A percentile compares a stretch with the other conserved stretches of the same genome.
These are phyloP conservation scores for Corrigiola litoralis DNA, from an alignment of 179 eudicot genomes.

Conservation along the genomic window DNA sequence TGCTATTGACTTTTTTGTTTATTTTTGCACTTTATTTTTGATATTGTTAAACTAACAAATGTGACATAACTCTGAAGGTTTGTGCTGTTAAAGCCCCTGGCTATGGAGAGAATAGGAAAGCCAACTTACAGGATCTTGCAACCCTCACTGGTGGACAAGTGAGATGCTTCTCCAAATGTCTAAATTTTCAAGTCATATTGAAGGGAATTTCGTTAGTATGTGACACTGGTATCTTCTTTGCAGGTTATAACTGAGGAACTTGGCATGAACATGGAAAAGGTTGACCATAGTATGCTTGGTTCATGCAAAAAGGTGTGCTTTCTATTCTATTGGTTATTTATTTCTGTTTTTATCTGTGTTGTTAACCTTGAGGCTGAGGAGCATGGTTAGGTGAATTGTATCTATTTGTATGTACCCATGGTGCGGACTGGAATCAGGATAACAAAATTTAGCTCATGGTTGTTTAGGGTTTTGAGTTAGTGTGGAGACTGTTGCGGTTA, in stretches of 20 bases:
- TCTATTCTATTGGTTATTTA: not conserved
- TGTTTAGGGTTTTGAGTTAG: too few relatives aligned
- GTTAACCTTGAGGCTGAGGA: too few relatives aligned
- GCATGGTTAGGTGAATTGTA: too few relatives aligned
- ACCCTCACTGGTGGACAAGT: slow-evolving; percentile 83
- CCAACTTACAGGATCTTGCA: slow-evolving; percentile 85
- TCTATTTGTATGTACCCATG: too few relatives aligned
- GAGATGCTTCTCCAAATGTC: slow-evolving; percentile 11
- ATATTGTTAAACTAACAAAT: not conserved
- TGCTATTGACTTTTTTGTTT: not conserved
- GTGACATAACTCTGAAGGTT: slow-evolving; percentile 34
- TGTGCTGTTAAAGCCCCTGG: slow-evolving; percentile 98
- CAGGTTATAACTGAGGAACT: slow-evolving; percentile 92
- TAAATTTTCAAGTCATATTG: too few relatives aligned
- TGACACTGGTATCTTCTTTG: not conserved
- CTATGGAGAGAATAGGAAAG: slow-evolving; percentile 87
- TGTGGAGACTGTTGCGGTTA: too few relatives aligned
- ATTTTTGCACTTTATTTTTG: not conserved
- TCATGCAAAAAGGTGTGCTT: slow-evolving; percentile 81
- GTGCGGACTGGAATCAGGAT: too few relatives aligned
- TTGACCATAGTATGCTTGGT: slow-evolving; percentile 71
- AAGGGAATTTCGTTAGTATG: not conserved
- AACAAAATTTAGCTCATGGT: too few relatives aligned
- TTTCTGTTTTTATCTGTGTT: not conserved
- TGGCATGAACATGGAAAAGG: slow-evolving; percentile 85